These are phyloP conservation scores for Penicillium antarcticum DNA, from an alignment of 495 filamentous ascomycete genomes.

Conservation along the genomic window DNA sequence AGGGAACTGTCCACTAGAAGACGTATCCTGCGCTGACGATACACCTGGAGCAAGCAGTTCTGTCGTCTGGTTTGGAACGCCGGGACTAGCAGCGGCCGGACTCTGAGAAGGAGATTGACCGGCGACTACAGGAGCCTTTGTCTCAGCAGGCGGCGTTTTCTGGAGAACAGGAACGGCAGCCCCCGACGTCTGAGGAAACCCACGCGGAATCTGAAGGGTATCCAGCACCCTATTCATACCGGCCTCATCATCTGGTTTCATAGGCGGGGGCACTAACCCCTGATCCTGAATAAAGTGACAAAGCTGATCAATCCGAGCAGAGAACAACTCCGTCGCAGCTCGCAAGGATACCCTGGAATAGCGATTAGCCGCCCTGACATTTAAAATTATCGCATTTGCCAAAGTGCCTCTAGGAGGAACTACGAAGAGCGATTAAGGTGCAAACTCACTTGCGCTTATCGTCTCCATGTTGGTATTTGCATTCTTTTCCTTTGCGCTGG, in stretches of 20 bases:
- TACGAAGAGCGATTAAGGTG: too few relatives aligned
- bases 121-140: background rate
- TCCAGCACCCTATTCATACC: conserved; percentile 44
- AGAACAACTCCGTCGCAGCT: conserved; percentile 47
- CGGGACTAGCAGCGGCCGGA: conserved; percentile 8
- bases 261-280: conserved; percentile 38
- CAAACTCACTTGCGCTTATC: conserved; percentile 46
- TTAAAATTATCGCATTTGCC: background rate
- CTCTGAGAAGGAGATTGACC: conserved; percentile 17
- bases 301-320: conserved; percentile 44
- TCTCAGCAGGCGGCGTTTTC: background rate
- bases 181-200: conserved; percentile 11
- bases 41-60: conserved; percentile 4
- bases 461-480: conserved; percentile 48
- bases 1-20: conserved; percentile 12
- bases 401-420: background rate
- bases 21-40: conserved; percentile 13
- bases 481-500: conserved; percentile 43
- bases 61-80: conserved; percentile 8
- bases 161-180: background rate
- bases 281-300: conserved; percentile 44
- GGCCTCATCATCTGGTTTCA: conserved; percentile 44
- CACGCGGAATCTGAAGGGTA: conserved; percentile 41
- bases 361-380: conserved; percentile 3
- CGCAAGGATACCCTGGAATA: conserved; percentile 42